Conservation (phyloP, 202 grass and related monocot species). For the Zoysia matrella region DNA sequence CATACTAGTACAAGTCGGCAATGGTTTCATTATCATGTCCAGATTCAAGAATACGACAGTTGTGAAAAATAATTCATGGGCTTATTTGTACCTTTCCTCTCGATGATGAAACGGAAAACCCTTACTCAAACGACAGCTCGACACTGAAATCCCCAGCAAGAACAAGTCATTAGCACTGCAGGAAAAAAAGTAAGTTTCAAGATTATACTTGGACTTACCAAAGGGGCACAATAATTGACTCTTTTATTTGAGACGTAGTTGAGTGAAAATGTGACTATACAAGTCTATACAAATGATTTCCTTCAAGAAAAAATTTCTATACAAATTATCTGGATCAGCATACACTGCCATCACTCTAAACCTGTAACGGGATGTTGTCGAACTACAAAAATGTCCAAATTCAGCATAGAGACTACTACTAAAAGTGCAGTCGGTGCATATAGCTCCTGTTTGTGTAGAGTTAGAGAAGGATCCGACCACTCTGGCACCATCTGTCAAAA, state of each 20-base stretch:
- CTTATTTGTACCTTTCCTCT: too few species aligned
- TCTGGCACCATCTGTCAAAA: conserved; percentile 12
- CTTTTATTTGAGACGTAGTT: neutral
- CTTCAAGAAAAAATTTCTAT: neutral
- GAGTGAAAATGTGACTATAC: neutral
- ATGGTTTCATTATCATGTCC: too few species aligned
- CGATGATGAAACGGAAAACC: neutral
- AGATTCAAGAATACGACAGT: too few species aligned
- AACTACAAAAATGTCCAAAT: conserved; percentile 1
- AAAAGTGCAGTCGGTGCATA: too few species aligned
- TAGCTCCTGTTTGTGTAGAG: neutral
- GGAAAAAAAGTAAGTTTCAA: neutral
- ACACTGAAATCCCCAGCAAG: neutral
- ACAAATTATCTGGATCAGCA: neutral
- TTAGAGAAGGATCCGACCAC: too few species aligned
- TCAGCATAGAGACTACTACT: neutral
- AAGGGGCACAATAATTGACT: neutral
- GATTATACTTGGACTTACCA: neutral
- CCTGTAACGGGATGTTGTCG: neutral
- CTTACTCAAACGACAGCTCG: neutral
- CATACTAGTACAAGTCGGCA: too few species aligned
- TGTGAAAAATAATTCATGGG: too few species aligned
- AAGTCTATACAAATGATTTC: neutral
- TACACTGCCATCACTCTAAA: neutral
- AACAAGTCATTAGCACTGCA: neutral